Evolutionary conservation across 208 protist genomes (phyloP), one percentile per base, ranked within the genome.

Genomic region (Leptomonas seymouri): DNA sequence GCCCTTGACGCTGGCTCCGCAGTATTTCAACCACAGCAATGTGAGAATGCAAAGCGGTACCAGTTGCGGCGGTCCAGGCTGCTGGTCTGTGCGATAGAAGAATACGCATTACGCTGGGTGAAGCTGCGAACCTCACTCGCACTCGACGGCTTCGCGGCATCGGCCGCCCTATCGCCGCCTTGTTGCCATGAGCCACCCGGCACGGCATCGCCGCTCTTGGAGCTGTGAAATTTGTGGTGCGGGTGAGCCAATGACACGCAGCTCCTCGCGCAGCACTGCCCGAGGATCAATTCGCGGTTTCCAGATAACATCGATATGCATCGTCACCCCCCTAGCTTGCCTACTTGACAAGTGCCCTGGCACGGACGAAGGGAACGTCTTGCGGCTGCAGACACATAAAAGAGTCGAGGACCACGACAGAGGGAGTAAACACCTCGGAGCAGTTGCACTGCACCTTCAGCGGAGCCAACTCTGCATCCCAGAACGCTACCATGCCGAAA

Each of bases 311-410:
- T 60, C 36, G 28, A 42, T 54, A 42, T 70, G 61, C 53, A 45
- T 18, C 25, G 42, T 30, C 64, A 70, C 51, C 27, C 42, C 64
- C 2, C 6, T 8, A 2, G 64, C 64, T 1, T 21, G 54, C 53
- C 27, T 53, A 1, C 11, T 11, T 2, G 18, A 54, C 27, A 70
- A 45, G 42, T 61, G 34, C 42, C 4, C 3, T 42, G 61, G 53
- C 53, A 70, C 64, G 11, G n/a, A 3, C 53, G 42, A 28, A 20
- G 51, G 64, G 53, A 34, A 61, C 34, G 64, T 61, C 27, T 15
- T 59, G 41, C 36, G 36, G 42, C 53, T 57, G 64, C 64, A 70
- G 64, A 23, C 64, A 70, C 27, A 70, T 27, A 25, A 25, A 36
- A 18, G 2, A 3, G n/a, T 53, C 64, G 27, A 70, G 44, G 25